A percentile compares a stretch with the other conserved stretches of the same genome.
Evolutionary conservation across 2,329 filamentous ascomycete species (phyloP).

Genomic region (Chaetomium globosum): DNA sequence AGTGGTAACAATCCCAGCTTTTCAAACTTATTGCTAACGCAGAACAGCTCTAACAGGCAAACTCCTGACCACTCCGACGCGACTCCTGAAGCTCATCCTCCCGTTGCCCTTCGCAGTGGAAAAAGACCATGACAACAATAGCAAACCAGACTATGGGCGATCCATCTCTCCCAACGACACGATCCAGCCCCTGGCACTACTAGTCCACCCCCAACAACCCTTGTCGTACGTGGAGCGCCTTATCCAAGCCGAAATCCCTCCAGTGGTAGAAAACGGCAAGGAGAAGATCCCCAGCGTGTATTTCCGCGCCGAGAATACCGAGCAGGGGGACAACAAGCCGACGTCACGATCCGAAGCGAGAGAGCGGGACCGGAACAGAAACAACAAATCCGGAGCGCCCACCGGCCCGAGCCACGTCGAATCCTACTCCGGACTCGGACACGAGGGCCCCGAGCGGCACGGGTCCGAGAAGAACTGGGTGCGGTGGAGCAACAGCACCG

Average conservation of each 20-base stretch:
- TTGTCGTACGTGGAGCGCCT: conserved; percentile 86
- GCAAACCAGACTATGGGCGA: conserved; percentile 41
- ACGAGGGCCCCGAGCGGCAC: conserved; percentile 51
- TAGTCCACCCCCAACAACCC: conserved; percentile 87
- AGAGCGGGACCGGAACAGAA: conserved; percentile 38
- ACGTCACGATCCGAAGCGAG: conserved; percentile 41
- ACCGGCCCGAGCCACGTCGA: conserved; percentile 55
- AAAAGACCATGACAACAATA: conserved; percentile 43
- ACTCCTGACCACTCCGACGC: conserved; percentile 76
- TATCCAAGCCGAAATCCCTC: conserved; percentile 83
- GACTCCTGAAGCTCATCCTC: conserved; percentile 78
- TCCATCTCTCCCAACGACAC: conserved; percentile 44
- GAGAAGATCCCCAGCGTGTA: conserved; percentile 73
- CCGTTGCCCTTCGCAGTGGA: conserved; percentile 61
- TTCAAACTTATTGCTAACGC: conserved; percentile 7
- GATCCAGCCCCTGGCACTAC: conserved; percentile 81
- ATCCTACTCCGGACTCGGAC: conserved; percentile 70
- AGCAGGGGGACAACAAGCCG: conserved; percentile 56
- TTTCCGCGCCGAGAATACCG: conserved; percentile 78
- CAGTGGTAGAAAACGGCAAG: conserved; percentile 64
- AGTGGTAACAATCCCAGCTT: background rate
- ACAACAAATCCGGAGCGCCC: conserved; percentile 30
- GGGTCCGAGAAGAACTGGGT: conserved; percentile 67
- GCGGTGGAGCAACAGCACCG: conserved; percentile 83
- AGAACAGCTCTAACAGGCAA: conserved; percentile 56